Evolutionary conservation across 805 yeast species (phyloP).

Genomic region (Barnettozyma salicaria): DNA sequence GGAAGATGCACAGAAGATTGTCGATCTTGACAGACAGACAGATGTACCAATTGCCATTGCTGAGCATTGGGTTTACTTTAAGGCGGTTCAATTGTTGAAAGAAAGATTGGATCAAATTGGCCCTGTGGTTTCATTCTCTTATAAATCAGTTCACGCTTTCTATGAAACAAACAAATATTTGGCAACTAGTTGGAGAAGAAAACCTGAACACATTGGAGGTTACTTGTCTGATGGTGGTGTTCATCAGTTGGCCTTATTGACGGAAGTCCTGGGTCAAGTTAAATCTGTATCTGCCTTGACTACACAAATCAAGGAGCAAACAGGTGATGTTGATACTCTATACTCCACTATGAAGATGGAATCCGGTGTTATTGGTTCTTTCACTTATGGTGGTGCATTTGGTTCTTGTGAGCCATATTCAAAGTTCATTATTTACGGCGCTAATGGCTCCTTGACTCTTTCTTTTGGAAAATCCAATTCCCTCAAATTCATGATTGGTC

Average conservation of each 20-base stretch:
- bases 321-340: conserved; percentile 79
- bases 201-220: conserved; percentile 92
- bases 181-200: conserved; percentile 77
- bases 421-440: conserved; percentile 68
- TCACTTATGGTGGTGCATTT: conserved; percentile 35
- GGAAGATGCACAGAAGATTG: conserved; percentile 76
- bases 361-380: conserved; percentile 56
- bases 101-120: conserved; percentile 69
- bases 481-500: conserved; percentile 29
- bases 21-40: conserved; percentile 53
- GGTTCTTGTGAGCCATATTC: conserved; percentile 74
- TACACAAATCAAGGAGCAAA: conserved; percentile 64
- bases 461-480: conserved; percentile 45
- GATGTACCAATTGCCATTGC: conserved; percentile 67
- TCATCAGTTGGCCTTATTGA: conserved; percentile 84
- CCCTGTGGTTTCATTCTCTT: conserved; percentile 58
- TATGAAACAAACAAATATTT: conserved; percentile 53
- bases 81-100: conserved; percentile 49
- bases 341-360: conserved; percentile 74
- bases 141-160: conserved; percentile 71
- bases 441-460: conserved; percentile 64
- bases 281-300: conserved; percentile 70
- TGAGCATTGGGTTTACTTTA: conserved; percentile 81
- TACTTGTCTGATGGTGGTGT: conserved; percentile 94
- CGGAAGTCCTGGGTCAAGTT: conserved; percentile 74